Conservation (phyloP, 1,284 basidiomycete genomes). For the Fomitiporia mediterranea region DNA sequence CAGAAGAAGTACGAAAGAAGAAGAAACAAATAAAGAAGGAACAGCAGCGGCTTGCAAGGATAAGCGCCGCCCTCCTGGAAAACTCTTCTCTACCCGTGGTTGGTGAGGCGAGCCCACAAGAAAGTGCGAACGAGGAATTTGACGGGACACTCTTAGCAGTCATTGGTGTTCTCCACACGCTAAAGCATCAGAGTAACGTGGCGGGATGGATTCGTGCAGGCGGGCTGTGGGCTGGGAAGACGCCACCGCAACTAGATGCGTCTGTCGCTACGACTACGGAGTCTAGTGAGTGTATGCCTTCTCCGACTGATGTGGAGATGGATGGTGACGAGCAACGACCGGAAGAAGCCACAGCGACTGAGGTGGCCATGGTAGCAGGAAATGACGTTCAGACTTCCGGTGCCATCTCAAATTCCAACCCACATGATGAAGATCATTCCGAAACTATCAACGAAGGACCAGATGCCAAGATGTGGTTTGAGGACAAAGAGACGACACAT, state of each 20-base stretch:
- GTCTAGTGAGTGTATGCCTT: neutral
- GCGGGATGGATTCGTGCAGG: slow-evolving; percentile 63
- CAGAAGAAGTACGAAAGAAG: slow-evolving; percentile 19
- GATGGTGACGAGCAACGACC: neutral
- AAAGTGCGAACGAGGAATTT: slow-evolving; percentile 29
- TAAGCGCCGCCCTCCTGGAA: too few species aligned
- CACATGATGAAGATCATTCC: neutral
- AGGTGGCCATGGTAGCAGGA: slow-evolving; percentile 18
- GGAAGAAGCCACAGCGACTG: slow-evolving; percentile 18
- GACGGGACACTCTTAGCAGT: slow-evolving; percentile 64
- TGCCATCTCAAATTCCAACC: neutral
- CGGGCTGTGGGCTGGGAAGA: slow-evolving; percentile 40
- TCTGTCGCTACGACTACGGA: neutral
- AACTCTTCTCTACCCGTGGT: too few species aligned
- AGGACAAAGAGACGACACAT: slow-evolving; percentile 36
- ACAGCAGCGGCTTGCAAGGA: slow-evolving; percentile 6
- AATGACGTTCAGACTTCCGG: slow-evolving; percentile 23
- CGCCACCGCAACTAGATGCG: neutral
- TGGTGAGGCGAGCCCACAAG: neutral
- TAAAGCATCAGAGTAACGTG: slow-evolving; percentile 58
- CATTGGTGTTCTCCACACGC: slow-evolving; percentile 62
- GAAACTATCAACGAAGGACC: neutral
- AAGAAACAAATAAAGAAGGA: slow-evolving; percentile 13
- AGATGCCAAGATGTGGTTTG: slow-evolving; percentile 49
- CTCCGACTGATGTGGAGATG: slow-evolving; percentile 8